These are phyloP conservation scores for Athelia psychrophila DNA, from an alignment of 1,284 basidiomycete species.

Conservation along the genomic window DNA sequence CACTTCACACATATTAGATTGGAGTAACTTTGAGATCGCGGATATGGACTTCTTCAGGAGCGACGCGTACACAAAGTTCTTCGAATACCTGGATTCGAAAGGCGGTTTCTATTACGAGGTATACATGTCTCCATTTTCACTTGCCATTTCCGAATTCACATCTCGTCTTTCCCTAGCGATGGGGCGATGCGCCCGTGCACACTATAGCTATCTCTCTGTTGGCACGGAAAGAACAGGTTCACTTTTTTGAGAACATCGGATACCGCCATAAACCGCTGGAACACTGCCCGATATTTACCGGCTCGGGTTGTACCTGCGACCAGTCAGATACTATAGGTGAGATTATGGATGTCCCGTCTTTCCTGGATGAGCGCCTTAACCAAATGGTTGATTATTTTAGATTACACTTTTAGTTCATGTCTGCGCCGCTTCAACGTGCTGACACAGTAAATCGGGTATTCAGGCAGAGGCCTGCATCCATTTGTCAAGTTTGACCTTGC, in stretches of 20 bases:
- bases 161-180: constrained; percentile 36
- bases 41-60: constrained; percentile 58
- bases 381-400: too few relatives aligned
- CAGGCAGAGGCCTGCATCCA: too few relatives aligned
- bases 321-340: too few relatives aligned
- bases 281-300: too few relatives aligned
- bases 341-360: too few relatives aligned
- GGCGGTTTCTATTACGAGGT: constrained; percentile 84
- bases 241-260: constrained; percentile 66
- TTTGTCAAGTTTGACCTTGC: too few relatives aligned
- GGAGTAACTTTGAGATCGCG: constrained; percentile 81
- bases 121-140: constrained; percentile 8
- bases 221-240: constrained; percentile 57
- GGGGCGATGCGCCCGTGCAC: constrained; percentile 84
- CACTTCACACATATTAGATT: constrained; percentile 39
- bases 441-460: too few relatives aligned
- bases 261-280: constrained; percentile 45
- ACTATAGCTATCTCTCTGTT: constrained; percentile 71
- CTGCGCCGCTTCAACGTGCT: too few relatives aligned
- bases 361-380: too few relatives aligned
- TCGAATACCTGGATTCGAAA: constrained; percentile 65
- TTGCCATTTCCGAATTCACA: neutral
- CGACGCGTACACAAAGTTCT: constrained; percentile 69
- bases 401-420: too few relatives aligned
- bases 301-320: too few relatives aligned